phyloP scores from a whole-genome alignment of 257 asterid species.

The Fraxinus americana region DNA sequence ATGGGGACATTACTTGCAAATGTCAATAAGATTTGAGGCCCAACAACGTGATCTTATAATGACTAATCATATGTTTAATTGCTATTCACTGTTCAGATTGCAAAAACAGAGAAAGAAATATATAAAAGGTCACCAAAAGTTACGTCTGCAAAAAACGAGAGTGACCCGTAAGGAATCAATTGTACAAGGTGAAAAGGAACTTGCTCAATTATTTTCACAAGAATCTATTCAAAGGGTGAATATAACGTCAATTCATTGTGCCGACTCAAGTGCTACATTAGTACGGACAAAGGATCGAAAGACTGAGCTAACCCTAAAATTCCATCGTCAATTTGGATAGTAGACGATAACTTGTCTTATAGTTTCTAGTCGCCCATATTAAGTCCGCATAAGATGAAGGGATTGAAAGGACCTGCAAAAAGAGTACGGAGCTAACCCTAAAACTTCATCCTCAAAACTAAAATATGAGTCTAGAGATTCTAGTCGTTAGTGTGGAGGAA shows the following conservation, averaged over 20 bases:
- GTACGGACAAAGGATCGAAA: background rate
- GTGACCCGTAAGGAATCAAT: constrained; percentile 46
- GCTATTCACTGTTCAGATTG: constrained; percentile 39
- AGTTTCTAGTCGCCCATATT: background rate
- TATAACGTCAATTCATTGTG: background rate
- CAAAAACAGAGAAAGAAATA: constrained; percentile 27
- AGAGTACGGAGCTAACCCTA: no score
- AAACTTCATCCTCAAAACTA: no score
- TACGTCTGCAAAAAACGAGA: constrained; percentile 38
- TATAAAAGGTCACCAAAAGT: constrained; percentile 41
- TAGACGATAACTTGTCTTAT: background rate
- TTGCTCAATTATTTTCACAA: background rate
- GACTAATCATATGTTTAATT: constrained; percentile 58
- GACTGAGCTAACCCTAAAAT: background rate
- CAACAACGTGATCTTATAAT: constrained; percentile 30
- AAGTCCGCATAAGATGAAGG: no score
- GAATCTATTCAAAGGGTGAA: background rate
- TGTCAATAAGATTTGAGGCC: background rate
- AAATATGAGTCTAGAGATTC: no score
- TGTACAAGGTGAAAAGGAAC: constrained; percentile 19
- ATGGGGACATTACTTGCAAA: background rate
- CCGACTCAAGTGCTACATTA: background rate
- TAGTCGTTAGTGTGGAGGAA: no score
- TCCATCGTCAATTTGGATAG: background rate
- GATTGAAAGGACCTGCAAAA: no score